Base-by-base conservation (phyloP, 2,329 filamentous ascomycete genomes). In the Cladophialophora yegresii region DNA sequence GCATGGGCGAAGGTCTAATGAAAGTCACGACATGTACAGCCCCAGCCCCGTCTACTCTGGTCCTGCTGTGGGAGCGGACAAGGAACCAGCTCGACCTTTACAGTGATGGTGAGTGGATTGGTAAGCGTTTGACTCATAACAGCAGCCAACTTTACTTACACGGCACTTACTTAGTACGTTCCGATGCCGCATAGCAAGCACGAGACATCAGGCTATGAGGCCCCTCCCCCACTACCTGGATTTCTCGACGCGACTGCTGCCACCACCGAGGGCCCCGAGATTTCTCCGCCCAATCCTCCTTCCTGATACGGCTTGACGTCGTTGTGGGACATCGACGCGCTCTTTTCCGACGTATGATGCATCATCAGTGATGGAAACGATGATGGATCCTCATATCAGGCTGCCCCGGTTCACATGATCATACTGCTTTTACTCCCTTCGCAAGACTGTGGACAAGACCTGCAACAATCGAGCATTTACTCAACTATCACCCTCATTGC, bases 341-440 rank as follows among this genome's bases (percentile, higher is more conserved):
- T 4, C 45, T 50, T 50, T 50, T 26, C 47, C 47, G 47, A 50
- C 13, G 47, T 22, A 28, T 28, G 47, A 50, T 50, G 47, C 20
- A 50, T 50, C 47, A 50, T 50, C 47, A 28, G 47, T 26, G 20
- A 50, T 26, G 47, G 47, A 26, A 50, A 50, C 4, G 23, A 50
- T 23, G 47, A 23, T 26, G 13, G 6, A 50, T 50, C 9, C 26
- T 26, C 3, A 49, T 16, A 26, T 49, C 45, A 50, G 22, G 47
- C 47, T 50, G 47, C 47, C 20, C 23, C 22, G 8, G 22, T 50
- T 50, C 47, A 26, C 23, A 50, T 20, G 9, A 9, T 50, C 47
- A 26, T 43, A 43, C n/a, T 43, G 36, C 36, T 6, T 6, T 43
- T n/a, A 16, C 36, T 43, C 13, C 36, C 12, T n/a, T n/a, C 36